Conservation (phyloP, 1,139 yeast species). For the Casaregolazyma suthepensis region DNA sequence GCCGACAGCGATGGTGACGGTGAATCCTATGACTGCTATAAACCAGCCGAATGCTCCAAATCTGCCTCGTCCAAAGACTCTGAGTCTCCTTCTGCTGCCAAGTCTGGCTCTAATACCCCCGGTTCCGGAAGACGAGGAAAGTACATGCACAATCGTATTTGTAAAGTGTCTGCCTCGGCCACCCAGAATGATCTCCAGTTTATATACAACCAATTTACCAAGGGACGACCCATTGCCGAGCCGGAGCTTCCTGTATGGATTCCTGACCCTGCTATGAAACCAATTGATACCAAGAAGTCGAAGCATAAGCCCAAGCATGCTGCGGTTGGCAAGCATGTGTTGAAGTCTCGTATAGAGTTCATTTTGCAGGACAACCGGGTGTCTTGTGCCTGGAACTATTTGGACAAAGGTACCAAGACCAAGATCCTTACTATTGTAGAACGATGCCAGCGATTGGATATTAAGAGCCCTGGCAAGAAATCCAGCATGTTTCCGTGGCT, state of each 20-base stretch:
- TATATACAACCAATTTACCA: conserved; percentile 12
- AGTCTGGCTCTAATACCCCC: conserved; percentile 6
- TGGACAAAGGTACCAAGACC: neutral
- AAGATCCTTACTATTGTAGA: conserved; percentile 11
- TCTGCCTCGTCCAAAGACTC: neutral
- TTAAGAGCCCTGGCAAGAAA: conserved; percentile 12
- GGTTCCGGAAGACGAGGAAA: conserved; percentile 1
- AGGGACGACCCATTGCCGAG: conserved; percentile 11
- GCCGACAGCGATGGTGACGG: neutral
- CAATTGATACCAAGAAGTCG: neutral
- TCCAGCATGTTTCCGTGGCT: conserved; percentile 12
- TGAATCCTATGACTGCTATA: neutral
- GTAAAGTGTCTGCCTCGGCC: conserved; percentile 11
- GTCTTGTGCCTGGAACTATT: conserved; percentile 4
- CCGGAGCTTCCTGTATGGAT: conserved; percentile 15
- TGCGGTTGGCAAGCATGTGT: neutral
- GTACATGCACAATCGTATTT: conserved; percentile 8
- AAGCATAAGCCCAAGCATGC: neutral
- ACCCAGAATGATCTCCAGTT: conserved; percentile 12
- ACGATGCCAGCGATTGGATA: conserved; percentile 12
- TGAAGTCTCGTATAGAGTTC: neutral
- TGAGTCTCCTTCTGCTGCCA: neutral
- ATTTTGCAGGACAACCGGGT: neutral
- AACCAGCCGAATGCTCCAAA: neutral
- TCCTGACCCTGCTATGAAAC: neutral